Evolutionary conservation across 352 stramenopile species (phyloP).

Genomic region (Pythium angustatum): DNA sequence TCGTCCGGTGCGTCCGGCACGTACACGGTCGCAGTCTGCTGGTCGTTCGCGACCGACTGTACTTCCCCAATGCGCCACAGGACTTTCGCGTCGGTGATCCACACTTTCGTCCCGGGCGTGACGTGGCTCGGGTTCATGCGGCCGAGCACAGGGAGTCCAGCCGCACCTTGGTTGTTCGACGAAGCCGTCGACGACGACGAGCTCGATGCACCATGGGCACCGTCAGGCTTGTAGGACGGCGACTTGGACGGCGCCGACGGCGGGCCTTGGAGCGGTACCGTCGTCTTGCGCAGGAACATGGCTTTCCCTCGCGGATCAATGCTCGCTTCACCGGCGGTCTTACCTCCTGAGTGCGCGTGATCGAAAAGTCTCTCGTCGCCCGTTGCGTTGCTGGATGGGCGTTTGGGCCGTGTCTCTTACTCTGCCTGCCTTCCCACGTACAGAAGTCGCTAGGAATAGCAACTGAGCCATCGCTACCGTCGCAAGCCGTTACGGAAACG

Average conservation of each 20-base stretch:
- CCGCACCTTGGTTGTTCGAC: conserved; percentile 2
- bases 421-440: too few species aligned
- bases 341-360: not conserved
- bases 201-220: conserved; percentile 5
- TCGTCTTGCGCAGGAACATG: conserved; percentile 31
- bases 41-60: conserved; percentile 44
- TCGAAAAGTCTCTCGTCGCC: not conserved
- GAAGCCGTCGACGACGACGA: not conserved
- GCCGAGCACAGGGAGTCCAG: conserved; percentile 36
- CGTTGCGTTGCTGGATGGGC: too few species aligned
- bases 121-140: conserved; percentile 54
- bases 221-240: conserved; percentile 19
- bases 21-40: conserved; percentile 57
- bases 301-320: not conserved
- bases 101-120: conserved; percentile 62
- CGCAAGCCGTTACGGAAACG: conserved; percentile 5
- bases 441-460: not conserved
- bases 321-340: not conserved
- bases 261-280: conserved; percentile 13
- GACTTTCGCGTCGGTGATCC: conserved; percentile 71
- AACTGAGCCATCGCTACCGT: not conserved
- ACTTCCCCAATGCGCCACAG: conserved; percentile 84
- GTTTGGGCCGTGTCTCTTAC: too few species aligned
- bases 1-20: conserved; percentile 61
- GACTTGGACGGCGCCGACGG: conserved; percentile 26